Evolutionary conservation across 2,329 filamentous ascomycete genomes (phyloP), one percentile per base, ranked within the genome.

Genomic region (Fonsecaea multimorphosa): DNA sequence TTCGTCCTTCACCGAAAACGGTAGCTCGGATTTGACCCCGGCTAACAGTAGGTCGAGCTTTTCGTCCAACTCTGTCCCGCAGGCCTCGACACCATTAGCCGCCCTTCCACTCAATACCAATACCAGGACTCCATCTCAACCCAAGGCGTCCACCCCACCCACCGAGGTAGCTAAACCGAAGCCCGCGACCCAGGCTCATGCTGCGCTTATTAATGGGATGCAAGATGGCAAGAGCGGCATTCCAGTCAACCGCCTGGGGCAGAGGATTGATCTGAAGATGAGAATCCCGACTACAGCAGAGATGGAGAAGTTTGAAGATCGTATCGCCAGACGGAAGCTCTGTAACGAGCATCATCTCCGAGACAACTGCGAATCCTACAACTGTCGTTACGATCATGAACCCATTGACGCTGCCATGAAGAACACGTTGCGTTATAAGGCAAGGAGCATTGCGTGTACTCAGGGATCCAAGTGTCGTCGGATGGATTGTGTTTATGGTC

Each of bases 311-410:
- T 85, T 82, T 70, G 76, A 77, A 22, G 72, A 73, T 11, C 77
- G 78, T 12, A 74, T 76, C 31, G 74, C 73, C 14, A 70, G 74
- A 1, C 73, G 75, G 19, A 84, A 84, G 69, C 77, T 82, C 0
- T 86, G 84, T 73, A 85, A 85, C 70, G 78, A 77, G 31, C 78
- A 79, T 64, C 80, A 84, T 63, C 75, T 86, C 0, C 76, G 76
- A 0, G 66, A 73, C 16, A 66, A 63, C 36, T 71, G 69, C 51
- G 64, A 66, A 54, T 58, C 67, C 11, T 67, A 71, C 55, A 68
- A 65, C 61, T 83, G 82, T 66, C 72, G 72, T 2, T 85, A 78
- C 69, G 82, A 85, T 57, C 84, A 86, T 69, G 73, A 70, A 29
- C 73, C 78, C 2, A 75, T 85, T 2, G 77, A 79, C 5, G 68